These are phyloP conservation scores for Syzygium malaccense DNA, from an alignment of 441 rosid genomes.

Conservation along the genomic window DNA sequence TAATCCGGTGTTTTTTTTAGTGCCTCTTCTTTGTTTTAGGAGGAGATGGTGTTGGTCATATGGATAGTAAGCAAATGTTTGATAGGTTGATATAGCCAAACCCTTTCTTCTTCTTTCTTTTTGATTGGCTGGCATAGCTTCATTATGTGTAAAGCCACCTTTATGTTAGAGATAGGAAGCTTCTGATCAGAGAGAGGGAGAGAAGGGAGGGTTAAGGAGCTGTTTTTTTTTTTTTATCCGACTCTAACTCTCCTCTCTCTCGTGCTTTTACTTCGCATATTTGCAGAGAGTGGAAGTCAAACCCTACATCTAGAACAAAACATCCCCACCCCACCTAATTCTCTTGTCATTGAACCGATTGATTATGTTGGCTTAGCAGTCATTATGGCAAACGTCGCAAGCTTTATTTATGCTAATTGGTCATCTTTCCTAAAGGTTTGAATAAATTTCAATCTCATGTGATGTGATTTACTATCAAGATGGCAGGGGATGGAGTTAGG, in stretches of 20 bases:
- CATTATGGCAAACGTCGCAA: neutral
- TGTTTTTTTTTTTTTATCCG: too few relatives aligned
- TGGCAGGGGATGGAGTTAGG: neutral
- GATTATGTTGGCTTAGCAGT: neutral
- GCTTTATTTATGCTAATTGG: too few relatives aligned
- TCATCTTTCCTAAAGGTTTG: too few relatives aligned
- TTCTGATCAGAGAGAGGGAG: neutral
- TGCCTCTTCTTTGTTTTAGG: neutral
- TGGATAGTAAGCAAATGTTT: neutral
- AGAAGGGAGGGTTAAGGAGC: neutral
- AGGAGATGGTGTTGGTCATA: neutral
- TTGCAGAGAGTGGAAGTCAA: rapidly evolving
- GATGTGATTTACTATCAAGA: neutral
- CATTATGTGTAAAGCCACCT: neutral
- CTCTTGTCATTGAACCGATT: neutral
- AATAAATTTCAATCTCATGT: neutral
- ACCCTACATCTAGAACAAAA: too few relatives aligned
- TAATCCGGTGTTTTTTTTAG: too few relatives aligned
- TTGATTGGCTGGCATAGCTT: neutral
- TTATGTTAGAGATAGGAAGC: neutral
- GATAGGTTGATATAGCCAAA: neutral
- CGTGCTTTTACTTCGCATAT: rapidly evolving
- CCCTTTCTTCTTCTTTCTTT: neutral
- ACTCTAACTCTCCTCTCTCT: too few relatives aligned
- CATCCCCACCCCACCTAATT: neutral